phyloP scores from a whole-genome alignment of 768 basidiomycete genomes.

The Suillus discolor region DNA sequence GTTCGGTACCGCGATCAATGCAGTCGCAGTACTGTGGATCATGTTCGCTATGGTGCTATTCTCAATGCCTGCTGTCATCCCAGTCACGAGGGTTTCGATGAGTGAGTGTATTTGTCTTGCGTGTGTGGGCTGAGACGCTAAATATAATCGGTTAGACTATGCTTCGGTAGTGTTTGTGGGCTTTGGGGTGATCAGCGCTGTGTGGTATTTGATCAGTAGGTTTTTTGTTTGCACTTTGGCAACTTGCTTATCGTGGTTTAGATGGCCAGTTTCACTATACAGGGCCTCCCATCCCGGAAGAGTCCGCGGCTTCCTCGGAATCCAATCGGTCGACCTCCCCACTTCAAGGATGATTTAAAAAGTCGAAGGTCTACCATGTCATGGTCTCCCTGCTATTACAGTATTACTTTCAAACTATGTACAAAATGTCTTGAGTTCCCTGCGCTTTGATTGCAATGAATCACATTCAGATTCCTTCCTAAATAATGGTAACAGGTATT shows the following conservation, averaged over 20 bases:
- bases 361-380: neutral
- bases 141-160: conserved; percentile 48
- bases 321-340: conserved; percentile 3
- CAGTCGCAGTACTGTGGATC: conserved; percentile 59
- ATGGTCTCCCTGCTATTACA: neutral
- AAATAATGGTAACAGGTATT: conserved; percentile 10
- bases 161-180: conserved; percentile 70
- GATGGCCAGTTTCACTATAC: conserved; percentile 46
- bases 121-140: neutral
- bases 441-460: neutral
- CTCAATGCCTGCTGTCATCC: conserved; percentile 67
- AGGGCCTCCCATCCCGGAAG: conserved; percentile 43
- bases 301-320: conserved; percentile 1
- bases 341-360: neutral
- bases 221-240: conserved; percentile 14
- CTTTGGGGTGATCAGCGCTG: conserved; percentile 56
- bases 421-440: neutral
- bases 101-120: conserved; percentile 31
- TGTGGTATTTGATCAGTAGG: conserved; percentile 64
- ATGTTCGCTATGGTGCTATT: conserved; percentile 64
- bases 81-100: conserved; percentile 54
- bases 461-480: neutral
- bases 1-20: conserved; percentile 49
- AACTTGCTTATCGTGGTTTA: conserved; percentile 19
- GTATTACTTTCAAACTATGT: neutral